A percentile compares a stretch with the other conserved stretches of the same genome.
These are phyloP conservation scores for Anthostomella pinea DNA, from an alignment of 2,329 filamentous ascomycete genomes.

Conservation along the genomic window DNA sequence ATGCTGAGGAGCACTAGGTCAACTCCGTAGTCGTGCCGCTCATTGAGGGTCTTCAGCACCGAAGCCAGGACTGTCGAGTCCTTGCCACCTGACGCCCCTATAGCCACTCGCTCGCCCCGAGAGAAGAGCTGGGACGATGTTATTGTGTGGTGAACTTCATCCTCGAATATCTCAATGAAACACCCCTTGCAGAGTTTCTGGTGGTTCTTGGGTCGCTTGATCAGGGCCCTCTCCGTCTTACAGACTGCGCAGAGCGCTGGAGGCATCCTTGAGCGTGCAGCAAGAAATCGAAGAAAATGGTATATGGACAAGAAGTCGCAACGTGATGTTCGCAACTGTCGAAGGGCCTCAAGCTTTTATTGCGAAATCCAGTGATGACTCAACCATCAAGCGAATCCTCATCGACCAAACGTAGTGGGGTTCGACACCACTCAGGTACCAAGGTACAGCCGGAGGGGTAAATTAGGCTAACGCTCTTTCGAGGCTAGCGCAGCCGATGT, in stretches of 20 bases:
- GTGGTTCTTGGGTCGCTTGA: slow-evolving; percentile 92
- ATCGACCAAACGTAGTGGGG: too few species aligned
- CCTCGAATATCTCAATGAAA: slow-evolving; percentile 85
- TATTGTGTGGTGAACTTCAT: slow-evolving; percentile 92
- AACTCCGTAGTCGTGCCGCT: slow-evolving; percentile 81
- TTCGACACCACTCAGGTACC: slow-evolving; percentile 7
- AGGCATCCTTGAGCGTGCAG: slow-evolving; percentile 67
- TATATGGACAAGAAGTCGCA: too few species aligned
- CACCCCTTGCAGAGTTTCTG: slow-evolving; percentile 89
- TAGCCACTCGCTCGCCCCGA: slow-evolving; percentile 82
- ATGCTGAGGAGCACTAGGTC: slow-evolving; percentile 86
- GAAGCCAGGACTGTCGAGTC: slow-evolving; percentile 95
- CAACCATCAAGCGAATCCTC: too few species aligned
- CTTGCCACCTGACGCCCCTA: slow-evolving; percentile 95
- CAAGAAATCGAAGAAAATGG: too few species aligned
- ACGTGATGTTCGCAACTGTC: too few species aligned
- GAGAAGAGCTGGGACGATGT: slow-evolving; percentile 75
- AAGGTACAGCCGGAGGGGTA: slow-evolving; percentile 18
- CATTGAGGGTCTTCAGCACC: slow-evolving; percentile 90
- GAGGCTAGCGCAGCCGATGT: not conserved
- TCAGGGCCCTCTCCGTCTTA: slow-evolving; percentile 73
- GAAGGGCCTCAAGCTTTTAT: too few species aligned
- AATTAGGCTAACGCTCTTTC: slow-evolving; percentile 4
- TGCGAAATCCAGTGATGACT: too few species aligned
- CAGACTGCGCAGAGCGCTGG: slow-evolving; percentile 75